These are phyloP conservation scores for Exophiala spinifera DNA, from an alignment of 2,329 filamentous ascomycete species.

Conservation along the genomic window DNA sequence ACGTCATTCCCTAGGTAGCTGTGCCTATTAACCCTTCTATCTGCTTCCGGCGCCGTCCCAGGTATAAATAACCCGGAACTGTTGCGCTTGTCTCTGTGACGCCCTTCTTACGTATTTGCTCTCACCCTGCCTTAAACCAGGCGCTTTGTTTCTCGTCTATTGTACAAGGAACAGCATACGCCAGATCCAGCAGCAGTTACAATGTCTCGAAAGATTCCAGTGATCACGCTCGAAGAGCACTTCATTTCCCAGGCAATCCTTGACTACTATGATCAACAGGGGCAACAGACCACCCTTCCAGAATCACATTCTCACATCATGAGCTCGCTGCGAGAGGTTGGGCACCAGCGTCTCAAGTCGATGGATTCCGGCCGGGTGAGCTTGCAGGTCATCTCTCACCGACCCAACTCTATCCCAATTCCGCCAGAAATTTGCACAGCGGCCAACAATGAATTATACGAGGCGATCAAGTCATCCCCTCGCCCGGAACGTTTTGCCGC, in stretches of 20 bases:
- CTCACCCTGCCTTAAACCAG: neutral
- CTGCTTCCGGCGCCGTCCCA: neutral
- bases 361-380: conserved; percentile 24
- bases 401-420: conserved; percentile 20
- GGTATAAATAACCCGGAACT: neutral
- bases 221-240: conserved; percentile 29
- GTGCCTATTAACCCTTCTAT: neutral
- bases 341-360: conserved; percentile 14
- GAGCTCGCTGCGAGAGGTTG: conserved; percentile 20
- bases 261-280: conserved; percentile 18
- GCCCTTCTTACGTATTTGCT: neutral
- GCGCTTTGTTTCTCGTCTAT: neutral
- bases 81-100: neutral
- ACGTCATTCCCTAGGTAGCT: neutral
- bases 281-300: conserved; percentile 10
- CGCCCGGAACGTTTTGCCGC: conserved; percentile 38
- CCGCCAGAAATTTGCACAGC: conserved; percentile 22
- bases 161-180: too few species aligned
- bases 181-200: neutral
- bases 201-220: conserved; percentile 20
- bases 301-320: conserved; percentile 15
- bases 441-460: conserved; percentile 24
- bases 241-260: conserved; percentile 22
- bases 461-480: conserved; percentile 33
- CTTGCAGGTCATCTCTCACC: conserved; percentile 28